phyloP scores from a whole-genome alignment of 192 early-diverging fungal species.

The Podila minutissima region DNA sequence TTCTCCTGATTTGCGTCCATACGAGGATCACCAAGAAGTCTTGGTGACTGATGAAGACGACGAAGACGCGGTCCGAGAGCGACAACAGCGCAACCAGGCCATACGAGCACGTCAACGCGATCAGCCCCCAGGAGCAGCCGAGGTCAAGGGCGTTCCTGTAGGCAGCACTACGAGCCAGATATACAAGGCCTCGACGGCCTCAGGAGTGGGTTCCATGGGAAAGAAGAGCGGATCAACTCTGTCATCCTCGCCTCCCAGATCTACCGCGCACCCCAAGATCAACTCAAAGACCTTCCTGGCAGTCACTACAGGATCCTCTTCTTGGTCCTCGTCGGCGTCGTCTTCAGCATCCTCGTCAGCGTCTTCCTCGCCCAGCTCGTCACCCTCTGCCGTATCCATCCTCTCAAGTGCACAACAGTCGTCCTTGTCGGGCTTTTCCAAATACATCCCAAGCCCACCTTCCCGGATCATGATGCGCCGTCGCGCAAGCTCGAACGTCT shows the following conservation, averaged over 20 bases:
- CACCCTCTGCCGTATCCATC: not conserved
- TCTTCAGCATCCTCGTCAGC: not conserved
- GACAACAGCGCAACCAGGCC: not conserved
- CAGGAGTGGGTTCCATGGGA: too few relatives aligned
- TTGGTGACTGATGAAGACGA: conserved; percentile 7
- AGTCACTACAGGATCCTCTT: not conserved
- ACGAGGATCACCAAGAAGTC: conserved; percentile 33
- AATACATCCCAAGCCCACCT: conserved; percentile 17
- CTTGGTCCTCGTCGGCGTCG: not conserved
- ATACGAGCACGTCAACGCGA: not conserved
- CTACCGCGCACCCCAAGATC: not conserved
- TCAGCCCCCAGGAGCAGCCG: not conserved
- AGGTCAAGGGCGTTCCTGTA: too few relatives aligned
- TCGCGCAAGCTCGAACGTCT: conserved; percentile 1
- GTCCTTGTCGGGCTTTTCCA: conserved; percentile 25
- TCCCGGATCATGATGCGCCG: conserved; percentile 20
- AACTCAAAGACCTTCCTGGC: not conserved
- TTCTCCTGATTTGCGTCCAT: not conserved
- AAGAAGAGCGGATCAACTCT: not conserved
- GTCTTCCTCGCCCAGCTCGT: not conserved
- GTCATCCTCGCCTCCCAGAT: not conserved
- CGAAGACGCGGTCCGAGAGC: not conserved
- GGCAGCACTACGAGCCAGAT: too few relatives aligned
- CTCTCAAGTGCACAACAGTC: not conserved
- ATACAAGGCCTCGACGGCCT: too few relatives aligned